phyloP scores from a whole-genome alignment of 495 filamentous ascomycete species.

The Daldinia vernicosa region DNA sequence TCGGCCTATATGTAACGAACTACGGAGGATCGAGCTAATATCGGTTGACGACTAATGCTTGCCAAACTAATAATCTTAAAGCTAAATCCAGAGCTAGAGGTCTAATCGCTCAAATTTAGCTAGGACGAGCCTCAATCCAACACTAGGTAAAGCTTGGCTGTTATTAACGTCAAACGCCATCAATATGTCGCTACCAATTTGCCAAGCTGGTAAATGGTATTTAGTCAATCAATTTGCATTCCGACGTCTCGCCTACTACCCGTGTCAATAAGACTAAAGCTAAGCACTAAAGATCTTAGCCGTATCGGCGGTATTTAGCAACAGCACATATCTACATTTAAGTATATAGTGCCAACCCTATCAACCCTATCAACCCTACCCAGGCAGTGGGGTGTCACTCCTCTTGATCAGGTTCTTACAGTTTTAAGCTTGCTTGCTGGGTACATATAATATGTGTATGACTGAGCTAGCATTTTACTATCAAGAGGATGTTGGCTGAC shows the following conservation, averaged over 20 bases:
- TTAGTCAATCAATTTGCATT: background rate
- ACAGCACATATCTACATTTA: background rate
- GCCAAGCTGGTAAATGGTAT: background rate
- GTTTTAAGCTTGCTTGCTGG: too few relatives aligned
- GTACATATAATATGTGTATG: background rate
- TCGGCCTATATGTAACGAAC: background rate
- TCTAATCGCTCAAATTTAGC: background rate
- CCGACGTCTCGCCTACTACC: background rate
- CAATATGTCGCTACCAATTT: background rate
- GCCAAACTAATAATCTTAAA: slow-evolving; percentile 1
- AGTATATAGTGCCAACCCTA: background rate
- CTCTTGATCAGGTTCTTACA: too few relatives aligned
- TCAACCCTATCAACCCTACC: background rate
- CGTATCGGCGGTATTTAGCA: background rate
- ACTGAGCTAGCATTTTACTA: slow-evolving; percentile 10
- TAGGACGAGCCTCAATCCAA: background rate
- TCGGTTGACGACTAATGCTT: slow-evolving; percentile 4
- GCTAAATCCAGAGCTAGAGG: background rate
- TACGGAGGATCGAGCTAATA: background rate
- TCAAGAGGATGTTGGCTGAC: slow-evolving; percentile 17
- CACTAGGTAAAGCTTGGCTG: slow-evolving; percentile 8
- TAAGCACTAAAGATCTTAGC: background rate
- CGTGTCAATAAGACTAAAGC: background rate
- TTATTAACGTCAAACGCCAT: background rate
- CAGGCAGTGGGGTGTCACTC: background rate